Base-by-base conservation (phyloP, 306 rosid species). In the Cyamopsis tetragonoloba region DNA sequence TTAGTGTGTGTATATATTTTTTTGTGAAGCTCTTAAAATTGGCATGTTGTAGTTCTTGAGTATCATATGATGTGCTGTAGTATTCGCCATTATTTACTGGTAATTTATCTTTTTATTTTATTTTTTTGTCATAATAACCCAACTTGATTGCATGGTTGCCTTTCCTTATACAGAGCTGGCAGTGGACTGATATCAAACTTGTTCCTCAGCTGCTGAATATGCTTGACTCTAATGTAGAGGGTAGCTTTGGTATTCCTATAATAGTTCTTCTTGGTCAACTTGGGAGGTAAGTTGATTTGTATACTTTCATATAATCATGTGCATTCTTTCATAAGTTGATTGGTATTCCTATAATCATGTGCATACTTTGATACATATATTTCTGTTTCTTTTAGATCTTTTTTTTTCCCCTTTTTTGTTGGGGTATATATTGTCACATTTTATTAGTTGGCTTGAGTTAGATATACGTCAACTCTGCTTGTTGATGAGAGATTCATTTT, bases 221-320 rank as follows among this genome's bases (percentile, higher is more conserved):
- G 41, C 71, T 89, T 64, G 83, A 84, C 32, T 83, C 84, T 2
- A 76, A 88, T 66, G 71, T 11, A 13, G 73, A 55, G 65, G 89
- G 80, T 73, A 70, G 71, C 48, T 78, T 79, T 27, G 73, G 55
- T 62, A 65, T 83, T 41, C 82, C 82, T 44, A 55, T 89, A 55
- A 58, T 84, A 61, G 75, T 83, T 83, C 93, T 92, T 53, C 91
- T 92, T 35, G 96, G 89, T 71, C 95, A 86, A 75, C 91, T 92
- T 74, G 96, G 98, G 81, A 87, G 93, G 98, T 89, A 84, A 64
- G 22, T 56, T 65, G 26, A 63, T 53, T 43, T 75, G 50, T 19
- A 67, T 62, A 49, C 50, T 44, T 46, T 72, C 32, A n/a, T 55
- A 28, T 20, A 39, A 20, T 67, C 46, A 7, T 56, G 18, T 39